Base-by-base conservation (phyloP, 1,284 basidiomycete genomes). In the Pseudozyma sp. region DNA sequence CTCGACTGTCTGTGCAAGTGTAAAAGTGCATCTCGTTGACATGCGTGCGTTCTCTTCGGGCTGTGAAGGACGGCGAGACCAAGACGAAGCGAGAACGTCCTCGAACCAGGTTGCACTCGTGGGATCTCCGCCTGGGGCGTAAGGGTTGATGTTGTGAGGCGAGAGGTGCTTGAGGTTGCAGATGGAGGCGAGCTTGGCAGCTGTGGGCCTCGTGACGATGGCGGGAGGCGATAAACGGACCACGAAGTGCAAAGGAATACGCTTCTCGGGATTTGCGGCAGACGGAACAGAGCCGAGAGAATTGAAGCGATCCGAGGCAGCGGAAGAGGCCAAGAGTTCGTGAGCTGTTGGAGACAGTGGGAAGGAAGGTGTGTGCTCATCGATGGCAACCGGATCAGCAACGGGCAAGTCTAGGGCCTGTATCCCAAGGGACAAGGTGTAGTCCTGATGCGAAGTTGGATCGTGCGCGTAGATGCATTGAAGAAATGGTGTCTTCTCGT, bases 111-210 rank as follows among this genome's bases (percentile, higher is more conserved):
- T 54, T 3, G 68, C 52, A n/a, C 55, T 53, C 9, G 55, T 10
- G 4, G 56, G 30, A 16, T 42, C 29, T 17, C 16, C 13, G 5
- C 17, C 39, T 1, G 54, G 29, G n/a, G 42, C 47, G 14, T 5
- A 17, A 4, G 46, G 17, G 24, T 39, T 37, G 31, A 14, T 54
- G 31, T 39, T 58, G 47, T 61, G 57, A 1, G 60, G 60, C 1
- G 56, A 24, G 7, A 31, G 24, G 3, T 64, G 49, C 49, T 60
- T 56, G 49, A 75, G 57, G 16, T 58, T 54, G 64, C 72, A 75
- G 54, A 75, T 67, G 29, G 56, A 35, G 13, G 68, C 72, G 30
- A 75, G 61, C 50, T 64, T 75, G 31, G 68, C 68, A 10, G 72
- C 72, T 3, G 72, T 75, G 4, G 72, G 51, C 7, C 72, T 56